Conservation (phyloP, 257 asterid genomes). For the Plantago ovata region DNA sequence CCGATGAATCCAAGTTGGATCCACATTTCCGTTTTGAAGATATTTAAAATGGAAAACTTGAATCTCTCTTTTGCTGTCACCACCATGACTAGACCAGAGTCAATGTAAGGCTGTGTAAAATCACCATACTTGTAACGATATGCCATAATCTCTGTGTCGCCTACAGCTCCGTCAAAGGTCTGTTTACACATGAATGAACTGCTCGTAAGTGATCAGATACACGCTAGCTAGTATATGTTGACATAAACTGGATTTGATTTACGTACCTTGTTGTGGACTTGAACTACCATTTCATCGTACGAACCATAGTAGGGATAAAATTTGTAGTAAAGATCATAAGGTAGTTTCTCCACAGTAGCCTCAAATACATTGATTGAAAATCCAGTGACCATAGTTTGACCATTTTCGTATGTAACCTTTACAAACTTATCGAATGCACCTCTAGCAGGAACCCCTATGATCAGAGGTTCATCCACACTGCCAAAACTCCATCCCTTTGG, state of each 20-base stretch:
- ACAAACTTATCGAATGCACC: slow-evolving; percentile 57
- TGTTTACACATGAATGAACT: slow-evolving; percentile 3
- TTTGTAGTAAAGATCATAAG: slow-evolving; percentile 37
- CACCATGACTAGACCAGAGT: slow-evolving; percentile 62
- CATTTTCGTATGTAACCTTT: slow-evolving; percentile 30
- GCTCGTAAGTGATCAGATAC: neutral
- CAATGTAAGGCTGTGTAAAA: slow-evolving; percentile 65
- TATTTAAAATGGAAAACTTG: slow-evolving; percentile 29
- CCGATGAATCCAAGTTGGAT: slow-evolving; percentile 32
- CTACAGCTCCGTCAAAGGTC: slow-evolving; percentile 69
- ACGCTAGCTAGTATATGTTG: neutral
- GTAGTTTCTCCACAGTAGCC: slow-evolving; percentile 41
- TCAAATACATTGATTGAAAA: slow-evolving; percentile 57
- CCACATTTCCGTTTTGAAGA: slow-evolving; percentile 58
- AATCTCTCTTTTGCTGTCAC: slow-evolving; percentile 37
- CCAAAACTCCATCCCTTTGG: slow-evolving; percentile 45
- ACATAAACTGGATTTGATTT: neutral
- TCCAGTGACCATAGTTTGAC: slow-evolving; percentile 31
- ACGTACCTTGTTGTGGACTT: slow-evolving; percentile 54
- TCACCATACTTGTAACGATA: slow-evolving; percentile 42
- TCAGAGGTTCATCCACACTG: slow-evolving; percentile 37
- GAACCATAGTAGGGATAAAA: slow-evolving; percentile 45
- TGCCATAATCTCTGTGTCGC: slow-evolving; percentile 57
- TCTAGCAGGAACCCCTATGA: slow-evolving; percentile 49
- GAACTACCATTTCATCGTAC: slow-evolving; percentile 52